These are phyloP conservation scores for Zarea fungicola DNA, from an alignment of 2,329 filamentous ascomycete genomes.

Conservation along the genomic window DNA sequence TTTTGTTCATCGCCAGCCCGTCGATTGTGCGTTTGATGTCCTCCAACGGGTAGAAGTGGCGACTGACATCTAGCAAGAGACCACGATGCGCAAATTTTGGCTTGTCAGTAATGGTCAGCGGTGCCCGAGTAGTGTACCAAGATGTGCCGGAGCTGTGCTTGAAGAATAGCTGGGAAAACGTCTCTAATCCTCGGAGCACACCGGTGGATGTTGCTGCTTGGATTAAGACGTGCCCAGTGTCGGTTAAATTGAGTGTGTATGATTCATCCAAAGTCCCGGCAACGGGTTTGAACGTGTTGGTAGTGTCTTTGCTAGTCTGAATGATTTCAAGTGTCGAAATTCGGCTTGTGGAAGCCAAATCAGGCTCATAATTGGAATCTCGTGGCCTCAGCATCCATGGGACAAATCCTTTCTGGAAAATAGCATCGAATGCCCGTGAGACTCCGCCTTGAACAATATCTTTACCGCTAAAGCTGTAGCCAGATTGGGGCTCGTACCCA, in stretches of 20 bases:
- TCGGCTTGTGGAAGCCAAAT: slow-evolving; percentile 58
- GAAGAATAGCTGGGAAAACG: slow-evolving; percentile 77
- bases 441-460: no score
- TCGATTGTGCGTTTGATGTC: slow-evolving; percentile 74
- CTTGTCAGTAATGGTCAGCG: slow-evolving; percentile 64
- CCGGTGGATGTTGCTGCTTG: slow-evolving; percentile 62
- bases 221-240: slow-evolving; percentile 56
- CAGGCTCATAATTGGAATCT: slow-evolving; percentile 26
- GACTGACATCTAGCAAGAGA: slow-evolving; percentile 70
- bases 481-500: no score
- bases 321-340: slow-evolving; percentile 49
- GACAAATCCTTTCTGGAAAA: slow-evolving; percentile 64
- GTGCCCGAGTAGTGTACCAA: slow-evolving; percentile 66
- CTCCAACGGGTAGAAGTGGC: slow-evolving; percentile 62
- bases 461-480: no score
- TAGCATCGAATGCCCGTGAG: slow-evolving; percentile 54
- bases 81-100: slow-evolving; percentile 75
- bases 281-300: slow-evolving; percentile 49
- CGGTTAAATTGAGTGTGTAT: slow-evolving; percentile 60
- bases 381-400: slow-evolving; percentile 73
- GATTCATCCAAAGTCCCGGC: slow-evolving; percentile 67
- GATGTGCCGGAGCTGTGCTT: slow-evolving; percentile 52
- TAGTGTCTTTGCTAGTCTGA: slow-evolving; percentile 46
- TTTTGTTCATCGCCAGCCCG: slow-evolving; percentile 70
- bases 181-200: slow-evolving; percentile 64